Conservation (phyloP, 2,329 filamentous ascomycete genomes). For the Alternaria infectoria region DNA sequence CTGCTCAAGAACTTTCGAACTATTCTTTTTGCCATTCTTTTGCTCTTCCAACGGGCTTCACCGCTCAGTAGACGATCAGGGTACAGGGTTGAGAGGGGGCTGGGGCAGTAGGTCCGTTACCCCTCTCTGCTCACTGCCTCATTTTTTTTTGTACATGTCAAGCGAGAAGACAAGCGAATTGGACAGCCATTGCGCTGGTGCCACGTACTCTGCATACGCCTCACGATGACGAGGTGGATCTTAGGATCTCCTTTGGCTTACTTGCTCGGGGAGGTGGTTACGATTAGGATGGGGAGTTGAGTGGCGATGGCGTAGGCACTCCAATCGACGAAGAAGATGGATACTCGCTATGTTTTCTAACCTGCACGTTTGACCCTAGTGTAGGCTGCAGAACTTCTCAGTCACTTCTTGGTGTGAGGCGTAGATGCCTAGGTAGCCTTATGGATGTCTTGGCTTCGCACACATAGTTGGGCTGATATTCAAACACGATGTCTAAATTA, state of each 20-base stretch:
- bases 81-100: neutral
- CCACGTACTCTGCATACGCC: neutral
- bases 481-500: neutral
- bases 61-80: neutral
- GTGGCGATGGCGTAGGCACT: neutral
- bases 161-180: neutral
- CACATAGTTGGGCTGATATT: neutral
- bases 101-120: neutral
- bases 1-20: slow-evolving; percentile 15
- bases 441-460: neutral
- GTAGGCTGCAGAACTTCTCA: neutral
- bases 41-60: neutral
- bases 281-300: neutral
- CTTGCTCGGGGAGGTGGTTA: neutral
- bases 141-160: neutral
- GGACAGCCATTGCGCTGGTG: neutral
- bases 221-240: neutral
- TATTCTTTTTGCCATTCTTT: slow-evolving; percentile 10
- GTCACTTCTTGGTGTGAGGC: neutral
- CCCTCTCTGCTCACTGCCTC: neutral
- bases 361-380: neutral
- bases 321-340: neutral
- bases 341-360: neutral
- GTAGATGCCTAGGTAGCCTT: neutral
- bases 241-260: neutral